A percentile compares a stretch with the other conserved stretches of the same genome.
Conservation (phyloP, 352 stramenopile species). For the Blastocystis sp. region DNA sequence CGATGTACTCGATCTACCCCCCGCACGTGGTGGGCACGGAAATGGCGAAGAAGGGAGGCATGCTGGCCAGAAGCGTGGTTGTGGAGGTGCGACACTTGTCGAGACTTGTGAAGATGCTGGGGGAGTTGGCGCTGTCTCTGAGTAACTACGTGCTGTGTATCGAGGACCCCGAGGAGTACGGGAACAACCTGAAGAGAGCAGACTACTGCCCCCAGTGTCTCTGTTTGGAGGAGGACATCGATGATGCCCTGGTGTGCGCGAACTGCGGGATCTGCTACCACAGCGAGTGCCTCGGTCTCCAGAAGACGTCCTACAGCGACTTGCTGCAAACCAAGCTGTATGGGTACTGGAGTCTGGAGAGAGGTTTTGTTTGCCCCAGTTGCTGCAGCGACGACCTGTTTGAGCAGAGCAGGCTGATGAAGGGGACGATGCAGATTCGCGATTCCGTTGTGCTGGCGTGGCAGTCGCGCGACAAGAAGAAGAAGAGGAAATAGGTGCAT, state of each 20-base stretch:
- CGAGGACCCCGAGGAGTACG: not conserved
- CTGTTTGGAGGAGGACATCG: conserved; percentile 13
- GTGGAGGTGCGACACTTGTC: conserved; percentile 16
- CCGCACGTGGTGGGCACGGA: not conserved
- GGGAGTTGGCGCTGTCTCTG: not conserved
- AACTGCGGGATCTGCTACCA: conserved; percentile 40
- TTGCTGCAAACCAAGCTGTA: conserved; percentile 41
- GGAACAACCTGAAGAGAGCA: not conserved
- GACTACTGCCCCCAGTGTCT: not conserved
- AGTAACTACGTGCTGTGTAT: not conserved
- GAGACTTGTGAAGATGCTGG: not conserved
- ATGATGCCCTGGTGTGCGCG: not conserved
- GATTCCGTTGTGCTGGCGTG: conserved; percentile 10
- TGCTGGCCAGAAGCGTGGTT: not conserved
- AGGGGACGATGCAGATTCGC: conserved; percentile 10
- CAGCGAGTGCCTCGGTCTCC: conserved; percentile 8
- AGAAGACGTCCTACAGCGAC: conserved; percentile 7
- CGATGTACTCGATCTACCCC: conserved; percentile 29
- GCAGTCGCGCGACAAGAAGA: not conserved
- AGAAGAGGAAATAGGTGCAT: not conserved
- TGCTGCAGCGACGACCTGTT: conserved; percentile 45
- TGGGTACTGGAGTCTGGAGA: conserved; percentile 46
- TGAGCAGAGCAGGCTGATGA: not conserved
- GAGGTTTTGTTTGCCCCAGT: conserved; percentile 35
- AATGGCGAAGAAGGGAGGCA: not conserved